A percentile compares a stretch with the other conserved stretches of the same genome.
These are phyloP conservation scores for Podila epicladia DNA, from an alignment of 192 early-diverging fungal species.

Conservation along the genomic window DNA sequence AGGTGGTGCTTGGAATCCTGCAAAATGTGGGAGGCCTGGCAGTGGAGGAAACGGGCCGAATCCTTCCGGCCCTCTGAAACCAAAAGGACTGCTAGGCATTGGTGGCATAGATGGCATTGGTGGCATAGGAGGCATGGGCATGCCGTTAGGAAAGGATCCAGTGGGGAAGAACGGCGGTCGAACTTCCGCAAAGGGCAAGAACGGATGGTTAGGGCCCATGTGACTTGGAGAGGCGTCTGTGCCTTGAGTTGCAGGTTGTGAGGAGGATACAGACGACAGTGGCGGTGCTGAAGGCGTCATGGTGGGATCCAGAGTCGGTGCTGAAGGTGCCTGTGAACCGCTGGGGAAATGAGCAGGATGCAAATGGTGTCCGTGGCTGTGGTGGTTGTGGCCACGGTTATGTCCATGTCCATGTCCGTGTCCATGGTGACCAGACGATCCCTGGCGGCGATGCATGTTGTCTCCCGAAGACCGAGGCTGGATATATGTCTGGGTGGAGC, in stretches of 20 bases:
- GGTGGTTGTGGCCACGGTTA: neutral
- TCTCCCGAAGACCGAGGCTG: neutral
- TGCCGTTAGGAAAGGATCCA: neutral
- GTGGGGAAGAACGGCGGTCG: neutral
- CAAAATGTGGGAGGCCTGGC: too few relatives aligned
- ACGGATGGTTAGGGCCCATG: neutral
- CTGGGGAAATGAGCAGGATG: neutral
- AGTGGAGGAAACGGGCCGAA: too few relatives aligned
- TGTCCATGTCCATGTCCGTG: constrained; percentile 5
- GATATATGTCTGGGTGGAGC: neutral
- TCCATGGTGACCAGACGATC: neutral
- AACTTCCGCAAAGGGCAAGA: neutral
- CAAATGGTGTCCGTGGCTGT: neutral
- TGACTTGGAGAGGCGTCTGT: too few relatives aligned
- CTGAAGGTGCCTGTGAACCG: too few relatives aligned
- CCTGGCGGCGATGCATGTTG: neutral
- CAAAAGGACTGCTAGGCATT: neutral
- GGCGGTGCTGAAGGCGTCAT: constrained; percentile 7
- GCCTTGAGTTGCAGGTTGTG: neutral
- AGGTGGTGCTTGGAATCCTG: too few relatives aligned
- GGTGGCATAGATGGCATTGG: neutral
- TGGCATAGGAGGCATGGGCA: neutral
- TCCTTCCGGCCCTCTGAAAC: too few relatives aligned
- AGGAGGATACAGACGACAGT: neutral
- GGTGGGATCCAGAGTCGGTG: neutral